Conservation (phyloP, 768 basidiomycete genomes). For the Termitomyces sp. region DNA sequence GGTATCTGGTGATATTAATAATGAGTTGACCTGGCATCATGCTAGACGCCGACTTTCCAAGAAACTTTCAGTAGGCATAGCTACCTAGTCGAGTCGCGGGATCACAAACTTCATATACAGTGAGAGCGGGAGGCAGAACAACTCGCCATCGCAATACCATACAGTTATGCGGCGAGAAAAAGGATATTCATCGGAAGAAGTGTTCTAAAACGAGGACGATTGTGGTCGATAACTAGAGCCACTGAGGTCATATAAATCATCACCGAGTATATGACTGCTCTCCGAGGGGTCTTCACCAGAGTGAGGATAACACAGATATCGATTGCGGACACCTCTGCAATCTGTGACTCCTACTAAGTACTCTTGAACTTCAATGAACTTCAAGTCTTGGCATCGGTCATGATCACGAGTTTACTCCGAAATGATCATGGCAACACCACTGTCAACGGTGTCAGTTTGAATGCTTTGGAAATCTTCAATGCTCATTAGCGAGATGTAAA, state of each 20-base stretch:
- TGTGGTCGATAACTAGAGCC: no score
- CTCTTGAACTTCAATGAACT: no score
- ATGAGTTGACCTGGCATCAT: neutral
- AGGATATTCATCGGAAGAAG: conserved; percentile 13
- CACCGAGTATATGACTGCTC: neutral
- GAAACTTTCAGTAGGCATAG: neutral
- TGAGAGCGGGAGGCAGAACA: neutral
- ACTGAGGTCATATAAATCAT: no score
- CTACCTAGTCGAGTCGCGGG: neutral
- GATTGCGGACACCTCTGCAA: neutral
- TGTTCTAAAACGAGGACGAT: neutral
- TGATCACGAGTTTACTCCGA: neutral
- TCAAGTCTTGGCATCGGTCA: neutral
- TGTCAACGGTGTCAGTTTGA: neutral
- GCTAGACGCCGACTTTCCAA: neutral
- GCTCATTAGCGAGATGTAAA: neutral
- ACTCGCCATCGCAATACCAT: neutral
- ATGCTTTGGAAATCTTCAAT: neutral
- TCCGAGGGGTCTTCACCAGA: neutral
- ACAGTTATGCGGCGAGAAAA: conserved; percentile 9
- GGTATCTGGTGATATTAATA: no score
- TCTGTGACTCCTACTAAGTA: neutral
- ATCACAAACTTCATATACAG: neutral
- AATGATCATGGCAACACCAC: no score
- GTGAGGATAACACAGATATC: neutral